Evolutionary conservation across 2,329 filamentous ascomycete genomes (phyloP).

Genomic region (Blastomyces gilchristii): DNA sequence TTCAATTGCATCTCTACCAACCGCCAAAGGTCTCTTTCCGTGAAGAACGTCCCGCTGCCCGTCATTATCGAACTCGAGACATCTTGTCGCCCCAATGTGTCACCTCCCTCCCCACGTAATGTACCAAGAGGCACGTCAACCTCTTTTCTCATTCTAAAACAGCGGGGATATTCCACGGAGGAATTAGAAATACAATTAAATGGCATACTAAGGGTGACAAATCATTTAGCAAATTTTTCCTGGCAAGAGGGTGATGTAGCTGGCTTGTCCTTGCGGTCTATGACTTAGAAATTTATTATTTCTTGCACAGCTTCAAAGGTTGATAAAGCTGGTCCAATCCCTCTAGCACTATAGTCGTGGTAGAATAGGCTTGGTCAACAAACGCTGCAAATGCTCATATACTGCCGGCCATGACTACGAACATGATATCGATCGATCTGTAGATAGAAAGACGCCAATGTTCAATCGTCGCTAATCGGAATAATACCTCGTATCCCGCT

Average conservation of each 20-base stretch:
- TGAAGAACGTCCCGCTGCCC: background rate
- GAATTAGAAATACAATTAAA: no score
- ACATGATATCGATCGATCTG: background rate
- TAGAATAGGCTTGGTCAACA: background rate
- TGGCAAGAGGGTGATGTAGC: background rate
- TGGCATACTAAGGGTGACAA: no score
- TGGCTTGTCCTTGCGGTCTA: background rate
- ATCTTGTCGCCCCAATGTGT: background rate
- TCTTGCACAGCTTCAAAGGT: background rate
- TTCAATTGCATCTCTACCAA: background rate
- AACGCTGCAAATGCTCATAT: background rate
- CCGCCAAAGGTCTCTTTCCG: background rate
- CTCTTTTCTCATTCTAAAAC: no score
- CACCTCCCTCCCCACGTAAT: background rate
- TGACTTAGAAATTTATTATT: background rate
- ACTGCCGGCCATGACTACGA: no score
- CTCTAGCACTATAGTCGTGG: background rate
- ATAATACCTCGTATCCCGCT: conserved; percentile 12
- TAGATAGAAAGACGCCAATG: background rate
- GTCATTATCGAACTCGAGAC: background rate
- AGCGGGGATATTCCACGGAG: no score
- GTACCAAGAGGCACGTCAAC: background rate
- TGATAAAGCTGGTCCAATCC: background rate
- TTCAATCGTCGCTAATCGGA: conserved; percentile 1
- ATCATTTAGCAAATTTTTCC: no score